These are phyloP conservation scores for Arthrobotrys entomopaga DNA, from an alignment of 2,329 filamentous ascomycete genomes.

Conservation along the genomic window DNA sequence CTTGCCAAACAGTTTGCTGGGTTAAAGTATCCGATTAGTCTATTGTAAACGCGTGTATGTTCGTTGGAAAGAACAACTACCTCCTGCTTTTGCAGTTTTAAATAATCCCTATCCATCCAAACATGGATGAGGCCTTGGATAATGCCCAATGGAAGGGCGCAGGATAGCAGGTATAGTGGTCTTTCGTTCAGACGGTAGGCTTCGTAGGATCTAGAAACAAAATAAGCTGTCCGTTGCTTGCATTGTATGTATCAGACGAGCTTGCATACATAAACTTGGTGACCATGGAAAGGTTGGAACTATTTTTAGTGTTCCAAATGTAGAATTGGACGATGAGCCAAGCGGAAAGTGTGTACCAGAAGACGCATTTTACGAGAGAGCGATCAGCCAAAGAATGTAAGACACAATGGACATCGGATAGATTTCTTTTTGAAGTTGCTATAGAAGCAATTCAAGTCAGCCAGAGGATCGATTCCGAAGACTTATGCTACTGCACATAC, in stretches of 20 bases:
- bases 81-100: constrained; percentile 54
- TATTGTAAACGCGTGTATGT: neutral
- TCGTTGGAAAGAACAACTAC: constrained; percentile 20
- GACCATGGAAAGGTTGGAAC: constrained; percentile 56
- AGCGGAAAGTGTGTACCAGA: constrained; percentile 57
- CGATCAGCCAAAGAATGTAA: constrained; percentile 52
- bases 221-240: neutral
- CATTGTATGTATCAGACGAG: constrained; percentile 10
- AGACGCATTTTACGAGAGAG: constrained; percentile 55
- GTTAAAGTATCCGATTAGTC: neutral
- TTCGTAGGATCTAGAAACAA: constrained; percentile 55
- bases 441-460: constrained; percentile 2
- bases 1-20: constrained; percentile 43
- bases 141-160: constrained; percentile 55
- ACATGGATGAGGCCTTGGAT: constrained; percentile 57
- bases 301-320: constrained; percentile 55
- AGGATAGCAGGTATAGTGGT: constrained; percentile 57
- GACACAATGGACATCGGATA: constrained; percentile 57
- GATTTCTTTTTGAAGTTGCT: constrained; percentile 55
- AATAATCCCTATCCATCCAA: constrained; percentile 55
- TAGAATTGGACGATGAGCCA: constrained; percentile 57
- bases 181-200: constrained; percentile 57
- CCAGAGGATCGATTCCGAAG: neutral
- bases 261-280: constrained; percentile 55
- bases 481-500: constrained; percentile 25